Evolutionary conservation across 169 alveolate genomes (phyloP), one percentile per base, ranked within the genome.

Genomic region (Plasmodium blacklocki): DNA sequence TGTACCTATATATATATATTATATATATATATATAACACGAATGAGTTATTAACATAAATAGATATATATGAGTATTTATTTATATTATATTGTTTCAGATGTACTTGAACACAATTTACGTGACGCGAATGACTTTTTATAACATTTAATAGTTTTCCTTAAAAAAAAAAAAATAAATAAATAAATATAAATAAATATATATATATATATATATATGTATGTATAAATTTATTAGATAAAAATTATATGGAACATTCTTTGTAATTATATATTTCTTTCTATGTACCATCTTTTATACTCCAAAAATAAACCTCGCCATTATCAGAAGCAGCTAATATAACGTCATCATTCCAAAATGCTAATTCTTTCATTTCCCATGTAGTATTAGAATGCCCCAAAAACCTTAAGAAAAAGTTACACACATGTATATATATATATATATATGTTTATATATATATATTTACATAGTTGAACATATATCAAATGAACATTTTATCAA

Each of bases 281-380:
- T 15, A 39, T 71, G 3, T 68, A 92, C 95, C 95, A 26, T 86
- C 85, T 19, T 26, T 19, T 23, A 78, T 60, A 29, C 92, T 76
- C 88, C 92, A 92, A 11, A 74, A 88, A 58, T 87, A 72, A 18
- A 92, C 87, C 21, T 90, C 39, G 12, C 93, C 80, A 5, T 92
- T 90, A 63, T 89, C 95, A 66, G 93, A 88, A 56, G 91, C 95
- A 26, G 92, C 72, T 23, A 92, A 73, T 4, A 92, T 54, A 59
- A 70, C 88, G 54, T 88, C 70, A 76, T 88, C 60, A 14, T 93
- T 93, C 95, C 95, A 92, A 74, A 92, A 92, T 32, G 88, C 88
- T 26, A 88, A 89, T 47, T 92, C 95, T 9, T 87, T 89, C 32
- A 92, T 92, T 47, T 92, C 95, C 3, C 92, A 78, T 2, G 89